These are phyloP conservation scores for Arthrobotrys musiformis DNA, from an alignment of 2,329 filamentous ascomycete species.

Conservation along the genomic window DNA sequence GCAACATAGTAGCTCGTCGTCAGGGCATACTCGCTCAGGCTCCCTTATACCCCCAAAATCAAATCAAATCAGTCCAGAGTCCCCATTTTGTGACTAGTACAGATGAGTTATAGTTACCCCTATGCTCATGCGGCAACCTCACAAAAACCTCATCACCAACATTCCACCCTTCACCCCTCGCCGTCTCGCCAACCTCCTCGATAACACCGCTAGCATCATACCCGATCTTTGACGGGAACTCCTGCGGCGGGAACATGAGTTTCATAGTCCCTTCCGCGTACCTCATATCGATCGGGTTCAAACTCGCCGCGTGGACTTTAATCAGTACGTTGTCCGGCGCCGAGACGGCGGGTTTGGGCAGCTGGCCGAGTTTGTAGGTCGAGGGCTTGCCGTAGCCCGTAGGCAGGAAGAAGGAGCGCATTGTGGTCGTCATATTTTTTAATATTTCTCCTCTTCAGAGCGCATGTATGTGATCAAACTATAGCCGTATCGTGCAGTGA, in stretches of 20 bases:
- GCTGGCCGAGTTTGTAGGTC: slow-evolving; percentile 40
- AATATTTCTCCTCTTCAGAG: neutral
- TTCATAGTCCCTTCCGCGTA: slow-evolving; percentile 63
- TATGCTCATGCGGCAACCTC: slow-evolving; percentile 60
- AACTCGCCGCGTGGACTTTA: slow-evolving; percentile 64
- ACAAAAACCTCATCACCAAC: slow-evolving; percentile 63
- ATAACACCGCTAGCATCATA: slow-evolving; percentile 64
- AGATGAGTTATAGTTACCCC: slow-evolving; percentile 59
- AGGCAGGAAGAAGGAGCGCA: slow-evolving; percentile 48
- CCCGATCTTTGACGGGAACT: slow-evolving; percentile 65
- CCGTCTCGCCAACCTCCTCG: slow-evolving; percentile 60
- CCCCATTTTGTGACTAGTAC: too few relatives aligned
- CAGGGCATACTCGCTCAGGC: slow-evolving; percentile 63
- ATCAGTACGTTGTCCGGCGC: slow-evolving; percentile 61
- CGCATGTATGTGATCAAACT: neutral
- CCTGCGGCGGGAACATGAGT: slow-evolving; percentile 57
- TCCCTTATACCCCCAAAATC: slow-evolving; percentile 57
- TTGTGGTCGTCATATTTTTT: slow-evolving; percentile 1
- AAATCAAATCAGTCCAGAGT: neutral
- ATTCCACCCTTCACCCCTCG: slow-evolving; percentile 61
- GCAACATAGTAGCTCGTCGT: slow-evolving; percentile 61
- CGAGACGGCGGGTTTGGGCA: slow-evolving; percentile 57
- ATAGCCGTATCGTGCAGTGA: too few relatives aligned
- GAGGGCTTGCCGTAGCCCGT: slow-evolving; percentile 40
- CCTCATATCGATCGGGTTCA: slow-evolving; percentile 66